Percentiles rank a stretch among this genome's conserved stretches.
Evolutionary conservation across 1,284 basidiomycete species (phyloP).

Genomic region (Fomitopsis schrenkii): DNA sequence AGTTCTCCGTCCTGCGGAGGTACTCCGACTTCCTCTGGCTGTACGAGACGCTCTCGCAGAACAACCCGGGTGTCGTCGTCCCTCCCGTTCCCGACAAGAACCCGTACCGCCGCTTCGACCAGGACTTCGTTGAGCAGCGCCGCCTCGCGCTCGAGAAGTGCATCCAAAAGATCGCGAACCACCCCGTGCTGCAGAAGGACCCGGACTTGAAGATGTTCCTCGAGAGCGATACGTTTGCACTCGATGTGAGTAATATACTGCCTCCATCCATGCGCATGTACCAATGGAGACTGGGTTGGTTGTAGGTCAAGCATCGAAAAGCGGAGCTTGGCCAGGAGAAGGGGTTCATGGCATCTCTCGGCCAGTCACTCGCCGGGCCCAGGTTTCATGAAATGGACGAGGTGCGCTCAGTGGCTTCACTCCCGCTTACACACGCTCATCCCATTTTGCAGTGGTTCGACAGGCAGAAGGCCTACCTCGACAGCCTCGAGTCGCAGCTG

Average conservation of each 20-base stretch:
- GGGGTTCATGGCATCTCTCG: slow-evolving; percentile 76
- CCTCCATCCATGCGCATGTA: slow-evolving; percentile 5
- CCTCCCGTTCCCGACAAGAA: slow-evolving; percentile 97
- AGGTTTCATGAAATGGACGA: slow-evolving; percentile 94
- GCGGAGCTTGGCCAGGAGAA: slow-evolving; percentile 71
- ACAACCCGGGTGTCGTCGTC: slow-evolving; percentile 97
- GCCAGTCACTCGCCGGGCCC: slow-evolving; percentile 74
- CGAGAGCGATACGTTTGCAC: slow-evolving; percentile 80
- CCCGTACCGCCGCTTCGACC: slow-evolving; percentile 85
- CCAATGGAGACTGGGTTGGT: neutral
- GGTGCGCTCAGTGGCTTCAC: slow-evolving; percentile 32
- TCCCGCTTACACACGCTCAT: neutral
- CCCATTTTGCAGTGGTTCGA: slow-evolving; percentile 81
- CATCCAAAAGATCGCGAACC: slow-evolving; percentile 83
- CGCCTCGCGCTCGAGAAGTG: slow-evolving; percentile 85
- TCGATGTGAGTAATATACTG: slow-evolving; percentile 56
- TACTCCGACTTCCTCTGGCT: slow-evolving; percentile 99
- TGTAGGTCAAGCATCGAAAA: slow-evolving; percentile 83
- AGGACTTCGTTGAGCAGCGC: slow-evolving; percentile 84
- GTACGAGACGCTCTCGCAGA: slow-evolving; percentile 83
- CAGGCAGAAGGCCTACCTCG: slow-evolving; percentile 80
- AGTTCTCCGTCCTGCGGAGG: slow-evolving; percentile 88
- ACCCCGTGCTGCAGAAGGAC: slow-evolving; percentile 83
- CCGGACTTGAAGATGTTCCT: slow-evolving; percentile 84
- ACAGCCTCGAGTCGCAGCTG: slow-evolving; percentile 87